These are phyloP conservation scores for Yarrowia osloensis DNA, from an alignment of 805 yeast genomes.

Conservation along the genomic window DNA sequence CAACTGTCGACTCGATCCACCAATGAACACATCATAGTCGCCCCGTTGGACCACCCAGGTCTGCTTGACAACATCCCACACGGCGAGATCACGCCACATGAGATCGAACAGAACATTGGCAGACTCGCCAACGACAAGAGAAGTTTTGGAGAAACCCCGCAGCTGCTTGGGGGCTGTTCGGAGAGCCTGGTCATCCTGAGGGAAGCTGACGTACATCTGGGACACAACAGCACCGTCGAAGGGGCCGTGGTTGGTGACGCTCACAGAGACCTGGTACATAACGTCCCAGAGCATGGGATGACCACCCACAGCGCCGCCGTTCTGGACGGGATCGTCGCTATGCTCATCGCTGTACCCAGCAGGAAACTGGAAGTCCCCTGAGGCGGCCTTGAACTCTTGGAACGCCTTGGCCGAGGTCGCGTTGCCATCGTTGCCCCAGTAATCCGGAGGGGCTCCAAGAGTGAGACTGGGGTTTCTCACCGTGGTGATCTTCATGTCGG, in stretches of 20 bases:
- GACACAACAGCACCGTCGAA: constrained; percentile 52
- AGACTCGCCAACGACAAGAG: constrained; percentile 48
- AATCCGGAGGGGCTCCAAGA: constrained; percentile 37
- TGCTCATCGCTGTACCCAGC: constrained; percentile 5
- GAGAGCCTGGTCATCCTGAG: constrained; percentile 43
- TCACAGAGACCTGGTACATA: constrained; percentile 51
- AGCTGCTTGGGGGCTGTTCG: constrained; percentile 55
- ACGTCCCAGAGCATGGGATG: constrained; percentile 62
- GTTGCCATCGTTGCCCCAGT: not conserved
- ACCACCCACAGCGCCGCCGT: constrained; percentile 55
- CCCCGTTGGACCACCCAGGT: constrained; percentile 64
- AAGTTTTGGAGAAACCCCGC: constrained; percentile 60
- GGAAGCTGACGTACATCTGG: constrained; percentile 55
- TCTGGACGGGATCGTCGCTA: constrained; percentile 52
- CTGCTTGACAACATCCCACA: constrained; percentile 58
- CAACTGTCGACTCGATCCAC: constrained; percentile 42
- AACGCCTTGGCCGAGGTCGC: constrained; percentile 40
- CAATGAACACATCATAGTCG: constrained; percentile 53
- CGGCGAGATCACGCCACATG: constrained; percentile 55
- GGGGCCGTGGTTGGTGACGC: constrained; percentile 52
- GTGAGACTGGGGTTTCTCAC: constrained; percentile 41
- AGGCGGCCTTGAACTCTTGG: constrained; percentile 34
- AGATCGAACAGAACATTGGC: constrained; percentile 50
- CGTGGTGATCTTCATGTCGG: constrained; percentile 44
- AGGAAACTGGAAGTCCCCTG: constrained; percentile 20